Percentiles rank a stretch among this genome's conserved stretches.
phyloP scores from a whole-genome alignment of 1,284 basidiomycete species.

The Puccinia novopanici region DNA sequence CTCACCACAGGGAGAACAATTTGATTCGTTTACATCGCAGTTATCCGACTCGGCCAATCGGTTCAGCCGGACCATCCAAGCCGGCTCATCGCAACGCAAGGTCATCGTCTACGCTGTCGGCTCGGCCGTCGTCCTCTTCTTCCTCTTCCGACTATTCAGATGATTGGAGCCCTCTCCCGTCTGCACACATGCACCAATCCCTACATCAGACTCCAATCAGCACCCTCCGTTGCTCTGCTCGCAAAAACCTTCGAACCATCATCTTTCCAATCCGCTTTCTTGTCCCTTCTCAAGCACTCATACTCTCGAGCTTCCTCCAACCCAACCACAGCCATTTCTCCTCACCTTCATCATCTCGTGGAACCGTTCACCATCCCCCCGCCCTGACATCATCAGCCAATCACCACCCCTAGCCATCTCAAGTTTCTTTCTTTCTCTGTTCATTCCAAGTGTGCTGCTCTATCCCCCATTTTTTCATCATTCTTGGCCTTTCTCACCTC shows the following conservation, averaged over 20 bases:
- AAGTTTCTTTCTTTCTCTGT: neutral
- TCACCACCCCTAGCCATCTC: neutral
- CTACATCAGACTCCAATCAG: too few relatives aligned
- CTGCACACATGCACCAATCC: too few relatives aligned
- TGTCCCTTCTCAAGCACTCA: too few relatives aligned
- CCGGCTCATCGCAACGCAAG: conserved; percentile 7
- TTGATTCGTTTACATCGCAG: conserved; percentile 33
- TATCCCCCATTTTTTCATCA: neutral
- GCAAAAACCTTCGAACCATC: too few relatives aligned
- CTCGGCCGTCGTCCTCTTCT: neutral
- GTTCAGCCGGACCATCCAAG: conserved; percentile 15
- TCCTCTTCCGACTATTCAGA: conserved; percentile 21
- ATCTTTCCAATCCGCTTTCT: too few relatives aligned
- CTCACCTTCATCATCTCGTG: too few relatives aligned
- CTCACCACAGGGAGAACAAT: conserved; percentile 20
- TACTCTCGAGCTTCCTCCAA: too few relatives aligned
- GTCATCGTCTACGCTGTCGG: conserved; percentile 11
- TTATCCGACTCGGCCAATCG: conserved; percentile 16
- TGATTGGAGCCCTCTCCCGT: neutral
- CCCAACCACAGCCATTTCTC: too few relatives aligned
- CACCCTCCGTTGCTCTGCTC: neutral
- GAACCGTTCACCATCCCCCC: too few relatives aligned
- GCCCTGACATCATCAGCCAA: neutral
- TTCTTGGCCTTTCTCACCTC: neutral
- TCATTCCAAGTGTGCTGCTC: neutral